Evolutionary conservation across 805 yeast species (phyloP).

Genomic region (Barnettozyma populi): DNA sequence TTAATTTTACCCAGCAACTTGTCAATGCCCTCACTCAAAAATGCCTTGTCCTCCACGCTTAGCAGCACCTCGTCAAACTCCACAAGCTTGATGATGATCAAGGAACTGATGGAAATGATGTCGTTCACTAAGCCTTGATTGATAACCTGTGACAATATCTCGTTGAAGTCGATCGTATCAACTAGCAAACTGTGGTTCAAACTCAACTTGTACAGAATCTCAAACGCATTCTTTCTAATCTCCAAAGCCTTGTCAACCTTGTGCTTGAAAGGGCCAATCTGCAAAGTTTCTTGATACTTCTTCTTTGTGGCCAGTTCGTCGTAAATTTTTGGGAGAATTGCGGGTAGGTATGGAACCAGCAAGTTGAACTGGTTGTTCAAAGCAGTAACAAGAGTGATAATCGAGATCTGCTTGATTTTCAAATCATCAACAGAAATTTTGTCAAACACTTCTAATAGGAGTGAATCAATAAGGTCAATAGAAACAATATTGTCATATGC

Average conservation of each 20-base stretch:
- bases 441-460: slow-evolving; percentile 19
- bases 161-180: slow-evolving; percentile 27
- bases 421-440: slow-evolving; percentile 35
- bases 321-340: slow-evolving; percentile 45
- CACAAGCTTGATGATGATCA: slow-evolving; percentile 22
- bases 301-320: slow-evolving; percentile 50
- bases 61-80: slow-evolving; percentile 25
- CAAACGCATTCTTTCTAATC: slow-evolving; percentile 67
- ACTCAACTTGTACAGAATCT: slow-evolving; percentile 52
- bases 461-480: slow-evolving; percentile 20
- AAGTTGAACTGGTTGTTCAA: slow-evolving; percentile 49
- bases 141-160: slow-evolving; percentile 31
- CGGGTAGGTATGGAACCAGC: slow-evolving; percentile 40
- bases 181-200: slow-evolving; percentile 19
- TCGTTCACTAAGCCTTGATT: slow-evolving; percentile 35
- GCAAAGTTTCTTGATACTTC: slow-evolving; percentile 56
- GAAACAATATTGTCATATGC: slow-evolving; percentile 27
- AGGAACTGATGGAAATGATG: slow-evolving; percentile 23
- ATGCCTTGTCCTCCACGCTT: slow-evolving; percentile 13
- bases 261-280: slow-evolving; percentile 86
- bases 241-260: slow-evolving; percentile 74
- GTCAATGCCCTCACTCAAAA: slow-evolving; percentile 23
- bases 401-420: slow-evolving; percentile 53
- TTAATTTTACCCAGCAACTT: slow-evolving; percentile 23
- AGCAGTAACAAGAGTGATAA: slow-evolving; percentile 53